These are phyloP conservation scores for Exophiala spinifera DNA, from an alignment of 2,329 filamentous ascomycete genomes.

Conservation along the genomic window DNA sequence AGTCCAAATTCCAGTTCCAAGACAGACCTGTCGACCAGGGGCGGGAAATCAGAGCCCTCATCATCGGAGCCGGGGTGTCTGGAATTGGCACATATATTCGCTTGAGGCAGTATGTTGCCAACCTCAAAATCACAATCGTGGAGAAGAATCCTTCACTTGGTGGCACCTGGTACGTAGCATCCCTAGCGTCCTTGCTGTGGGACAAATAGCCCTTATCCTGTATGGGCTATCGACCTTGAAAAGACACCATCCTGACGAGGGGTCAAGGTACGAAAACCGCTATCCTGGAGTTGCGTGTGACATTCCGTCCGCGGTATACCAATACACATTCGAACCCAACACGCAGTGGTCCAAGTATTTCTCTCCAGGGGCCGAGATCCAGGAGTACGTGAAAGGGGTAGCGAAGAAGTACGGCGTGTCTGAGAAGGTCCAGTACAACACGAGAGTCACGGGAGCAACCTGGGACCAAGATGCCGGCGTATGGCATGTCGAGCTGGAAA, in stretches of 20 bases:
- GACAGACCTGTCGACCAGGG: background rate
- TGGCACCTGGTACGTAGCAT: conserved; percentile 29
- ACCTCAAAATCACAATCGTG: conserved; percentile 25
- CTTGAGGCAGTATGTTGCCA: conserved; percentile 2
- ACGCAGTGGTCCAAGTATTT: conserved; percentile 20
- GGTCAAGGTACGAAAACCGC: conserved; percentile 23
- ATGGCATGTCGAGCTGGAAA: conserved; percentile 25
- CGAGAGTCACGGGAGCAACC: conserved; percentile 49
- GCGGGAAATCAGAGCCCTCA: background rate
- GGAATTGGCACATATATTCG: conserved; percentile 39
- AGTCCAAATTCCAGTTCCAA: conserved; percentile 1
- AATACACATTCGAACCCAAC: conserved; percentile 22
- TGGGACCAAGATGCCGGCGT: conserved; percentile 48
- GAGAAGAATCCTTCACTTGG: conserved; percentile 31
- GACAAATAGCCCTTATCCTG: no score
- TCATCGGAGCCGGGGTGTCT: conserved; percentile 40
- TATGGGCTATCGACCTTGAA: no score
- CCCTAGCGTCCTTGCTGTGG: no score
- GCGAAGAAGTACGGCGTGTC: conserved; percentile 38
- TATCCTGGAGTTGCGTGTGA: conserved; percentile 22
- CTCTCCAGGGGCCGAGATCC: conserved; percentile 19
- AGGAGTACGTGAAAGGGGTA: conserved; percentile 12
- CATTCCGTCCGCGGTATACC: conserved; percentile 21
- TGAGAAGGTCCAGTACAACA: conserved; percentile 57
- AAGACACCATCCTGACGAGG: no score